These are phyloP conservation scores for Lathyrus sativus DNA, from an alignment of 306 rosid species.

Conservation along the genomic window DNA sequence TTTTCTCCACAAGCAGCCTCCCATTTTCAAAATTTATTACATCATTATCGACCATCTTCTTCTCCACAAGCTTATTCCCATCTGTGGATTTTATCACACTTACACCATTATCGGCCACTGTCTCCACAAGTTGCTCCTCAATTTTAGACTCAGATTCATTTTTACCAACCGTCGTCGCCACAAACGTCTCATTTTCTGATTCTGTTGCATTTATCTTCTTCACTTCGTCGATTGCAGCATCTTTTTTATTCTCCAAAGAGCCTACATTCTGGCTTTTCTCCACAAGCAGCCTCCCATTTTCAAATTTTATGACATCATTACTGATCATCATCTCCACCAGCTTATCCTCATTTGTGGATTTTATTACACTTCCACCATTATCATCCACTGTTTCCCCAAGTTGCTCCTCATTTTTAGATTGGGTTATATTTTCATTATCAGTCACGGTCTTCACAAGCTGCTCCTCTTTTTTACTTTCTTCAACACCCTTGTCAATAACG, in stretches of 20 bases:
- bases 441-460: neutral
- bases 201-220: neutral
- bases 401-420: constrained; percentile 20
- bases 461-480: constrained; percentile 29
- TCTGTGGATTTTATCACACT: neutral
- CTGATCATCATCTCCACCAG: neutral
- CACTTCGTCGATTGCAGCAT: neutral
- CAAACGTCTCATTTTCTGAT: too few relatives aligned
- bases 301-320: constrained; percentile 7
- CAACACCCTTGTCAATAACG: neutral
- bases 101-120: neutral
- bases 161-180: too few relatives aligned
- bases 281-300: constrained; percentile 21
- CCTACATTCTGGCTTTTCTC: constrained; percentile 22
- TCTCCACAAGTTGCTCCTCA: constrained; percentile 29
- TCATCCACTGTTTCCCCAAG: neutral
- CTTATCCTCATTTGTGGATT: neutral
- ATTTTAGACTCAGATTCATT: too few relatives aligned
- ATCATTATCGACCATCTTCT: neutral
- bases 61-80: constrained; percentile 1
- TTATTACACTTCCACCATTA: neutral
- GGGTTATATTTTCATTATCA: constrained; percentile 13
- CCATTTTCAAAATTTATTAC: constrained; percentile 10
- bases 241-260: constrained; percentile 20
- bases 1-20: constrained; percentile 31